phyloP scores from a whole-genome alignment of 805 yeast species.

The Nakazawaea pomicola region DNA sequence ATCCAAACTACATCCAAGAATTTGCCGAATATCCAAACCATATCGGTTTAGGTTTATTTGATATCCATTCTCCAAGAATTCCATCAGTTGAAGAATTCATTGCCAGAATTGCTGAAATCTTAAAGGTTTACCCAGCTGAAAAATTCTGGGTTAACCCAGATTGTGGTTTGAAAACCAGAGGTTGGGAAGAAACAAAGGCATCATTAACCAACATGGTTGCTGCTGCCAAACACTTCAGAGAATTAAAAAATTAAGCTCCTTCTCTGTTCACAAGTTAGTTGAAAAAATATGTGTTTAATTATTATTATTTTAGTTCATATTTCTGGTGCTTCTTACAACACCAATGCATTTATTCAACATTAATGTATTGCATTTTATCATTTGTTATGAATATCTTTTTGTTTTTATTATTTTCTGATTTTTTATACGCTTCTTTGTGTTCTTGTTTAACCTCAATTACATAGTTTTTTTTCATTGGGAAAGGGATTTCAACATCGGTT shows the following conservation, averaged over 20 bases:
- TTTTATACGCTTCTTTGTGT: conserved; percentile 14
- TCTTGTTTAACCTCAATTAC: conserved; percentile 2
- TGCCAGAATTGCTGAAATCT: conserved; percentile 87
- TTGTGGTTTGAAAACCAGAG: conserved; percentile 99
- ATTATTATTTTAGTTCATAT: conserved; percentile 11
- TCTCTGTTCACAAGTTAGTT: too few species aligned
- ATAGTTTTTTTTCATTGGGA: conserved; percentile 21
- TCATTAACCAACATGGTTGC: conserved; percentile 98
- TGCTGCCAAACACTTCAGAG: conserved; percentile 96
- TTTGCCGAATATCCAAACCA: conserved; percentile 99
- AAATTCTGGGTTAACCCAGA: conserved; percentile 99
- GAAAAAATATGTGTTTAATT: conserved; percentile 4
- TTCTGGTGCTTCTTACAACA: conserved; percentile 14
- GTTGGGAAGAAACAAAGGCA: conserved; percentile 95
- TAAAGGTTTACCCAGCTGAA: conserved; percentile 95
- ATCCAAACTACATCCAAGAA: conserved; percentile 96
- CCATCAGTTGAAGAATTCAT: conserved; percentile 97
- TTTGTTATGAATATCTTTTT: conserved; percentile 3
- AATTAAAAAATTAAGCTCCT: not conserved
- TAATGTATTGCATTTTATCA: conserved; percentile 23
- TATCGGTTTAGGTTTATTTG: conserved; percentile 98
- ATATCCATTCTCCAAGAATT: conserved; percentile 99
- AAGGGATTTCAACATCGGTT: conserved; percentile 46
- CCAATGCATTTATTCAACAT: conserved; percentile 33
- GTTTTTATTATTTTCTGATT: conserved; percentile 6